Evolutionary conservation across 2,329 filamentous ascomycete species (phyloP).

Genomic region (Fusarium succisae): DNA sequence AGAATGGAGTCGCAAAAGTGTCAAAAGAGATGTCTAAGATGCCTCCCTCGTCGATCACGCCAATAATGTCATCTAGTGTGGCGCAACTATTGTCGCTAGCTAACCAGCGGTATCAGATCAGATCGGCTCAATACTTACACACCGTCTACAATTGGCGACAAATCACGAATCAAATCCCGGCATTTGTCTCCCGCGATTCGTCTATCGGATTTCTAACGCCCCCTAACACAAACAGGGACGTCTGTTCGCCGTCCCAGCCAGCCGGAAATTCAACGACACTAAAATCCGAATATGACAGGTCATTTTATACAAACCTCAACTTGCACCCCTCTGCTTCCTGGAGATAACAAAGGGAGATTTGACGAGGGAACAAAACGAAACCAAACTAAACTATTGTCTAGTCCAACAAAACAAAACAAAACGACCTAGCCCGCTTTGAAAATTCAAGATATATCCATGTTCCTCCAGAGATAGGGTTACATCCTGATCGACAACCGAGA

Average conservation of each 20-base stretch:
- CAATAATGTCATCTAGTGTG: conserved; percentile 11
- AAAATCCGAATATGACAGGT: conserved; percentile 34
- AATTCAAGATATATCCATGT: conserved; percentile 14
- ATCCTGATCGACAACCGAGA: conserved; percentile 28
- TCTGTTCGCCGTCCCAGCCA: conserved; percentile 34
- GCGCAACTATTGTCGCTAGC: conserved; percentile 14
- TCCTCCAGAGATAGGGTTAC: conserved; percentile 31
- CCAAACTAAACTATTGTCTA: neutral
- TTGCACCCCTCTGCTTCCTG: conserved; percentile 12
- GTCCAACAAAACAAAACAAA: neutral
- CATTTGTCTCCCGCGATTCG: conserved; percentile 26
- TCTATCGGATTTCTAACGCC: conserved; percentile 32
- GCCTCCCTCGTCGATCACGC: neutral
- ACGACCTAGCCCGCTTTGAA: conserved; percentile 5
- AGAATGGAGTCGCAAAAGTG: neutral
- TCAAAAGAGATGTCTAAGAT: conserved; percentile 19
- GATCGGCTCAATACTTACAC: conserved; percentile 31
- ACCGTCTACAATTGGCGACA: conserved; percentile 15
- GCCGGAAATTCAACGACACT: conserved; percentile 25
- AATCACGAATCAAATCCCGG: conserved; percentile 26
- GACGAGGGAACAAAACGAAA: conserved; percentile 11
- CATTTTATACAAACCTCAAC: conserved; percentile 21
- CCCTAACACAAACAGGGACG: conserved; percentile 28
- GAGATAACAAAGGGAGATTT: conserved; percentile 14
- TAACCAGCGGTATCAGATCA: conserved; percentile 25